Evolutionary conservation across 1,139 yeast species (phyloP), one percentile per base, ranked within the genome.

Genomic region (Wickerhamomyces sp.): DNA sequence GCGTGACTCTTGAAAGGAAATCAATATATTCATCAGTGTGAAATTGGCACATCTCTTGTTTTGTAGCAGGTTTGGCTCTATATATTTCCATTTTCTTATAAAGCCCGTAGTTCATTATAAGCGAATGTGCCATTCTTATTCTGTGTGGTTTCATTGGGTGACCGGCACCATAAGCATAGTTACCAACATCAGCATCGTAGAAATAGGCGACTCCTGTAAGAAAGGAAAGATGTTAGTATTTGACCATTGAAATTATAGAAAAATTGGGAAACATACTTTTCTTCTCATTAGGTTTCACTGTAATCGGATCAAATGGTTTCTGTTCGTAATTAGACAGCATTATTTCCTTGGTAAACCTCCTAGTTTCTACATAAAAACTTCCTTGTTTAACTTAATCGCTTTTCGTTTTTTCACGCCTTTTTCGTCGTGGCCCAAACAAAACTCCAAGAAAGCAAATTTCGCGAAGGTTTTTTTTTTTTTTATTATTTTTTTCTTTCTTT

Each of bases 91-190:
- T 92, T 66, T 90, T 86, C 64, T 90, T 88, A 69, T 92, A 90
- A 44, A 92, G 73, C 3, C 97, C 98, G 60, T 92, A 92, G 67
- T 92, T 92, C 97, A 92, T 92, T 54, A 92, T 86, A 56, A 92
- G 72, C 27, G 96, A 85, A 63, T 92, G 97, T 7, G 97, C 95
- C 97, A 90, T 90, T 78, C 97, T 83, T 70, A 92, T 90, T 61
- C 97, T 80, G 62, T 90, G 97, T 24, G 97, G 97, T 59, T 92
- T 92, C 97, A 90, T 90, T 37, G 97, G 97, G 63, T 92, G 98
- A 22, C 97, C 97, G 9, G 97, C 94, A 44, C 97, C 97, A 61
- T 92, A 92, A 34, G 97, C 96, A 63, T 90, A 92, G 66, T 92
- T 92, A 28, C 97, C 97, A 37, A 92, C 96, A 61, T 92, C 97